Conservation (phyloP, 1,284 basidiomycete genomes). For the Schizopora paradoxa region DNA sequence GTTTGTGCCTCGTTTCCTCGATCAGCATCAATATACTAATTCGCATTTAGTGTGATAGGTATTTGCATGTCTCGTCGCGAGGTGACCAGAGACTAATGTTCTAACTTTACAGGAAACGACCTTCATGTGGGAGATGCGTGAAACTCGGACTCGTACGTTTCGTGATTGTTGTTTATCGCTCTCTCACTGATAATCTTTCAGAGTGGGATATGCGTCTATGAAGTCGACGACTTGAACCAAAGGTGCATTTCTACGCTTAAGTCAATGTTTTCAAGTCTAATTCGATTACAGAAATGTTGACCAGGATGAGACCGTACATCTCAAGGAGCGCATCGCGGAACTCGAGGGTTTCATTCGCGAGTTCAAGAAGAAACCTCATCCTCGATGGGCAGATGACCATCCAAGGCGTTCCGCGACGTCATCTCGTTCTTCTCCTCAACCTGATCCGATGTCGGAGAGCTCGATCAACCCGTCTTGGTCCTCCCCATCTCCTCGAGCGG, state of each 20-base stretch:
- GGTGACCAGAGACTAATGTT: not conserved
- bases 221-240: conserved; percentile 34
- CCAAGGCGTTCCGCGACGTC: not conserved
- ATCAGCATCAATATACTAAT: not conserved
- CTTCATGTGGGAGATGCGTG: conserved; percentile 25
- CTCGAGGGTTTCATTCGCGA: conserved; percentile 40
- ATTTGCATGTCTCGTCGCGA: not conserved
- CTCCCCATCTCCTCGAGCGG: too few relatives aligned
- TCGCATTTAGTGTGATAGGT: conserved; percentile 20
- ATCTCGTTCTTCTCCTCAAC: not conserved
- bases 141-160: conserved; percentile 30
- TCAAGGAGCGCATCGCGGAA: conserved; percentile 36
- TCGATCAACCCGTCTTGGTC: too few relatives aligned
- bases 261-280: not conserved
- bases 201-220: conserved; percentile 40
- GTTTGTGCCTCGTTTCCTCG: conserved; percentile 27
- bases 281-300: not conserved
- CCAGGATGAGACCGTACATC: conserved; percentile 30
- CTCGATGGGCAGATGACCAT: conserved; percentile 13
- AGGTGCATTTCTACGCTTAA: conserved; percentile 16
- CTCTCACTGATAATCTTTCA: conserved; percentile 12
- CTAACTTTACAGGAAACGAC: conserved; percentile 15
- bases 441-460: too few relatives aligned
- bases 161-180: not conserved
- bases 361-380: conserved; percentile 23